Percentiles rank a stretch among this genome's conserved stretches.
phyloP scores from a whole-genome alignment of 1,284 basidiomycete species.

The Ustilago esculenta region DNA sequence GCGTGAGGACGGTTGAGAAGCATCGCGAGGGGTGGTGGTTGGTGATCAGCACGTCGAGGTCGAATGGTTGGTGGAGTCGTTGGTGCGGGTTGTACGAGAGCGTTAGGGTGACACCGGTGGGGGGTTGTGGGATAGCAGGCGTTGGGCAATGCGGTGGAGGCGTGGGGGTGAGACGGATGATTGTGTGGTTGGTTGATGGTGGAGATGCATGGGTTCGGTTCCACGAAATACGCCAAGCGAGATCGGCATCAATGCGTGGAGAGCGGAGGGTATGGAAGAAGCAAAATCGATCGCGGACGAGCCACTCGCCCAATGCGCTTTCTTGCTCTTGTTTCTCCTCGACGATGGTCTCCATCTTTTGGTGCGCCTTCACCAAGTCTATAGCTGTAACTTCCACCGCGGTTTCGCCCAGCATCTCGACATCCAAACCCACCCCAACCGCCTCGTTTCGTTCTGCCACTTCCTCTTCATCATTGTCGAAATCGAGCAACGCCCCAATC shows the following conservation, averaged over 20 bases:
- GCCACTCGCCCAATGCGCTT: conserved; percentile 10
- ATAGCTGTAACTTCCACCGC: conserved; percentile 1
- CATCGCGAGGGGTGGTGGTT: conserved; percentile 11
- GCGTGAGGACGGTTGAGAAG: conserved; percentile 4
- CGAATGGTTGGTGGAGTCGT: conserved; percentile 3
- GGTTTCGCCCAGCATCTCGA: conserved; percentile 5
- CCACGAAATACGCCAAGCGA: conserved; percentile 11
- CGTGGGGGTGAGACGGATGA: conserved; percentile 3
- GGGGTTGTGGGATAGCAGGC: background rate
- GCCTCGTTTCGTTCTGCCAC: background rate
- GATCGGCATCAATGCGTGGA: background rate
- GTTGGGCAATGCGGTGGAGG: background rate
- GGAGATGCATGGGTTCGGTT: background rate
- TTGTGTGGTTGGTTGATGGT: background rate
- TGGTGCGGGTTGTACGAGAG: background rate
- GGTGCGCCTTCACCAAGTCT: background rate
- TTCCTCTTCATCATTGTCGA: conserved; percentile 6
- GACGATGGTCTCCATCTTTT: too few relatives aligned
- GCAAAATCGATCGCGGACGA: conserved; percentile 8
- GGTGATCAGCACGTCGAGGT: background rate
- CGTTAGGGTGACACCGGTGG: conserved; percentile 2
- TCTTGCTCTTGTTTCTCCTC: background rate
- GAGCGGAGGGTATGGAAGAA: background rate
- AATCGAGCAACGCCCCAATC: conserved; percentile 15
- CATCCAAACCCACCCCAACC: conserved; percentile 18